Evolutionary conservation across 2,329 filamentous ascomycete genomes (phyloP), one percentile per base, ranked within the genome.

Genomic region (Fusarium graminum): DNA sequence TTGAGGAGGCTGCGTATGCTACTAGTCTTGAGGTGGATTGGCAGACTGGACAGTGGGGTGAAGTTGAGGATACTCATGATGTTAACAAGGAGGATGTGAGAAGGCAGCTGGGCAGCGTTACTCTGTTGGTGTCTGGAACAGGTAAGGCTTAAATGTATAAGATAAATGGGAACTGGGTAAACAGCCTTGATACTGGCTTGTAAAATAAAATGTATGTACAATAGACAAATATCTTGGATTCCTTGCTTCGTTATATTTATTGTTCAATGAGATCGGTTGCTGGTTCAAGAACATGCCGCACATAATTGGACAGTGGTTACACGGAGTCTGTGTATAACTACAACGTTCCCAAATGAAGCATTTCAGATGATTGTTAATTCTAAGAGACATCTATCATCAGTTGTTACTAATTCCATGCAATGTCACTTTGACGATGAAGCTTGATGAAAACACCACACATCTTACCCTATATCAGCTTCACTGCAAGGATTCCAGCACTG

Each of bases 51-150:
- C 89, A 91, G 79, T 98, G 95, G 94, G 95, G 95, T 10, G 94
- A 97, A 82, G 95, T 99, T 1, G 95, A 99, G 77, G 94, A 99
- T 79, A 97, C 94, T 28, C 95, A 99, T 79, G 95, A 99, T 82
- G 95, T 99, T 1, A 91, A 97, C 73, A 92, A 90, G 78, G 94
- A 97, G 78, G 95, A 99, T 78, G 71, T 98, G 68, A 86, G 88
- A 75, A 86, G 94, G 73, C 95, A 98, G 80, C 80, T 98, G 60
- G 95, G 94, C 14, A 96, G 93, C 76, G 92, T 93, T 12, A 85
- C 97, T 16, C 76, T 98, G 73, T 80, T 98, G 47, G 91, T 97
- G 11, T 89, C 87, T 55, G 91, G 91, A 2, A 82, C 78, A 8
- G 77, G 79, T 39, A 75, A 74, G 65, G 51, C 52, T 29, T 70